Evolutionary conservation across 1,284 basidiomycete species (phyloP).

Genomic region (Ceratobasidium sp.): DNA sequence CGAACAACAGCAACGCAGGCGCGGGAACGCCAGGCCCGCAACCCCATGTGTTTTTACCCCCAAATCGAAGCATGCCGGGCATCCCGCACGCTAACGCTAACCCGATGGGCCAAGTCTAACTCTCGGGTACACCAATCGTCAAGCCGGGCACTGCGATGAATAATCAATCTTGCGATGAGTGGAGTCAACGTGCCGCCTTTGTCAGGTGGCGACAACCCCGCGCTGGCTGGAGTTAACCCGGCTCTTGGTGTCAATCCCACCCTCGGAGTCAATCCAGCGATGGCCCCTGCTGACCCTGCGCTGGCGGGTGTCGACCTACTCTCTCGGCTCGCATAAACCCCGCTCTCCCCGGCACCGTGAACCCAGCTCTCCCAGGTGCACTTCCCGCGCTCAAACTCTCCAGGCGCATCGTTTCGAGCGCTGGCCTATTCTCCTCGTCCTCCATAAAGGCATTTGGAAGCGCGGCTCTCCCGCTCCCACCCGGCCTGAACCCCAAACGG

Average conservation of each 20-base stretch:
- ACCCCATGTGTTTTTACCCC: constrained; percentile 34
- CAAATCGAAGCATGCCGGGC: constrained; percentile 34
- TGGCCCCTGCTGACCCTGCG: constrained; percentile 24
- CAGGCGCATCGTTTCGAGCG: constrained; percentile 47
- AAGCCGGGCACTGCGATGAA: constrained; percentile 29
- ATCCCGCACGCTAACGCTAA: not conserved
- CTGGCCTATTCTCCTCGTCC: constrained; percentile 50
- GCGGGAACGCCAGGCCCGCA: constrained; percentile 30
- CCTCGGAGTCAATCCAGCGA: constrained; percentile 8
- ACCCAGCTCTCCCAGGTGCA: constrained; percentile 1
- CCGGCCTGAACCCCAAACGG: constrained; percentile 69
- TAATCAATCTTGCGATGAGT: constrained; percentile 7
- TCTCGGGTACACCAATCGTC: constrained; percentile 20
- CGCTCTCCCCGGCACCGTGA: constrained; percentile 24
- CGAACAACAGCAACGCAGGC: constrained; percentile 25
- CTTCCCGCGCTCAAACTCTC: constrained; percentile 42
- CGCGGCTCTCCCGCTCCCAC: constrained; percentile 53
- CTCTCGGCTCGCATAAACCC: constrained; percentile 43
- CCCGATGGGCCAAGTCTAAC: not conserved
- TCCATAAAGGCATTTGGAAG: constrained; percentile 50
- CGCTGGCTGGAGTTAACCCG: constrained; percentile 10
- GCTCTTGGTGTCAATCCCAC: constrained; percentile 16
- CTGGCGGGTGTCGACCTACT: constrained; percentile 32
- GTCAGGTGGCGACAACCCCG: constrained; percentile 7
- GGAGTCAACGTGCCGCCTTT: not conserved